These are phyloP conservation scores for Aspergillus fumigatiaffinis DNA, from an alignment of 2,329 filamentous ascomycete genomes.

Conservation along the genomic window DNA sequence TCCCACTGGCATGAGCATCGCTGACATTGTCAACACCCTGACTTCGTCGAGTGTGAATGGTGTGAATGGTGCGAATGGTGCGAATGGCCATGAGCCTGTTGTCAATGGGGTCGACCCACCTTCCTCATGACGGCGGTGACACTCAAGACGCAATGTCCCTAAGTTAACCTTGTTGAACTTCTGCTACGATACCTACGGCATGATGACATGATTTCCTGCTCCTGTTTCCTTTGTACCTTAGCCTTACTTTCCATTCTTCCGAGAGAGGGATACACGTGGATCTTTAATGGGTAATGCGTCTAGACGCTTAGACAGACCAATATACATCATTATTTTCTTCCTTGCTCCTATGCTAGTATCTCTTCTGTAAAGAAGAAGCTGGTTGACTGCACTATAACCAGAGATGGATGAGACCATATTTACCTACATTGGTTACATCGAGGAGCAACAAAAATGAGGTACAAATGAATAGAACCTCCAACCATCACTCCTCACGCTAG, in stretches of 20 bases:
- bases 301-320: neutral
- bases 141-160: neutral
- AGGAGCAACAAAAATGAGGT: neutral
- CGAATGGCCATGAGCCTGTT: neutral
- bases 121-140: neutral
- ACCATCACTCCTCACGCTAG: neutral
- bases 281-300: neutral
- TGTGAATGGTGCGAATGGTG: constrained; percentile 3
- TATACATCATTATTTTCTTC: neutral
- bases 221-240: neutral
- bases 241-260: neutral
- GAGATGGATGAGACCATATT: neutral
- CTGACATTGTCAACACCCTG: constrained; percentile 31
- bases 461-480: neutral
- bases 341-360: neutral
- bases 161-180: neutral
- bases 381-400: neutral
- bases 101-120: neutral
- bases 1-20: constrained; percentile 81
- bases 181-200: neutral
- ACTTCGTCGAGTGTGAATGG: constrained; percentile 11
- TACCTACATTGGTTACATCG: neutral
- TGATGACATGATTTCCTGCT: neutral
- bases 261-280: neutral
- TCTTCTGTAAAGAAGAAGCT: neutral